Evolutionary conservation across 805 yeast species (phyloP).

Genomic region (Lachancea meyersii): DNA sequence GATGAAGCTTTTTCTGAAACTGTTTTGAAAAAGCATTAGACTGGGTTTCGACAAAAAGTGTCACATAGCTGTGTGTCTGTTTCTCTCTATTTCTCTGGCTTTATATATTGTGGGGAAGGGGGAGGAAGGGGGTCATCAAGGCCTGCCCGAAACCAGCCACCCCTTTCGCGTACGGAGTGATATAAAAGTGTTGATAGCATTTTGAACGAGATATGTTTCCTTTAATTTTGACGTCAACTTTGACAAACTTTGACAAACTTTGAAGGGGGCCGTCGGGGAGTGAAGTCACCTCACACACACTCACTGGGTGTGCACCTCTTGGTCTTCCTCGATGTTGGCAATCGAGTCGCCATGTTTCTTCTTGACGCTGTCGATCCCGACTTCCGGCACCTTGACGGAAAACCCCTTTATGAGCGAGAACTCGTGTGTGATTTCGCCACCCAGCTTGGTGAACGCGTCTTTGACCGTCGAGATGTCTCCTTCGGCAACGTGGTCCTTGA

Average conservation of each 20-base stretch:
- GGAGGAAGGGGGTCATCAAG: too few species aligned
- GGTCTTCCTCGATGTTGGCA: constrained; percentile 59
- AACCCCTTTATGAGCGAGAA: constrained; percentile 63
- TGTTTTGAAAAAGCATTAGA: too few species aligned
- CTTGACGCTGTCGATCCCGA: constrained; percentile 42
- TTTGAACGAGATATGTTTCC: too few species aligned
- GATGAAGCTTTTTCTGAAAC: too few species aligned
- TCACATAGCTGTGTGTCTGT: too few species aligned
- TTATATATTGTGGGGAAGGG: background rate
- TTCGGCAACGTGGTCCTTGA: constrained; percentile 40
- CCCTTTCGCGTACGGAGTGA: too few species aligned
- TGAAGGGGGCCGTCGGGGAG: background rate
- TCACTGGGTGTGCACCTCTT: constrained; percentile 47
- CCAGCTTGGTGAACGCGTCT: constrained; percentile 42
- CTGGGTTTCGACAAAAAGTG: too few species aligned
- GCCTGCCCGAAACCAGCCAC: too few species aligned
- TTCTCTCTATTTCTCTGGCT: too few species aligned
- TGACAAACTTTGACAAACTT: too few species aligned
- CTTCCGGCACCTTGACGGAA: constrained; percentile 49
- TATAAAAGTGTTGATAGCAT: constrained; percentile 1
- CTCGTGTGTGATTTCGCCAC: constrained; percentile 58
- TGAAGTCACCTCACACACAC: background rate
- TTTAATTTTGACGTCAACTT: too few species aligned
- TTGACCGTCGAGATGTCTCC: constrained; percentile 40
- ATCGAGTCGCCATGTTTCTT: constrained; percentile 42